These are phyloP conservation scores for Exserohilum rostratum DNA, from an alignment of 2,329 filamentous ascomycete genomes.

Conservation along the genomic window DNA sequence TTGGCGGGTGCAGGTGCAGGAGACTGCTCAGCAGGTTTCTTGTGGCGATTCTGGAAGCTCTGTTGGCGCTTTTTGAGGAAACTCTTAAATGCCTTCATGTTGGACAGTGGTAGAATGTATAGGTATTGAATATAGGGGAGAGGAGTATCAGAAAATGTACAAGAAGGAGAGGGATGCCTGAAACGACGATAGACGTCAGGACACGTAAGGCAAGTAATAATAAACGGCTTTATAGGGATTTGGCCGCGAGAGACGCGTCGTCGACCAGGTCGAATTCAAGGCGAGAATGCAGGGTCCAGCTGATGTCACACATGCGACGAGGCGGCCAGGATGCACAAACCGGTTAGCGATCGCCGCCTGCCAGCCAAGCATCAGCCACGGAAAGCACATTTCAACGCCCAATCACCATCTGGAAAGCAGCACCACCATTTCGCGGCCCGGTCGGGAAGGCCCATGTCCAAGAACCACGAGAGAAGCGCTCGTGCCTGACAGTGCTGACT, in stretches of 20 bases:
- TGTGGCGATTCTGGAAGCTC: constrained; percentile 18
- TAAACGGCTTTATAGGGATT: constrained; percentile 24
- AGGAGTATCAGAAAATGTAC: neutral
- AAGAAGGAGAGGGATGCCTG: neutral
- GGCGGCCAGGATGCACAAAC: constrained; percentile 18
- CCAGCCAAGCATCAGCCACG: constrained; percentile 14
- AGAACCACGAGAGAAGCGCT: constrained; percentile 27
- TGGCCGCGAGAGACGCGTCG: constrained; percentile 6
- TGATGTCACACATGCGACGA: constrained; percentile 42
- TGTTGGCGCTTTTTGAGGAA: constrained; percentile 34
- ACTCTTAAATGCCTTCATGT: constrained; percentile 34
- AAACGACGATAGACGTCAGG: neutral
- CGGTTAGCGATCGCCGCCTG: constrained; percentile 26
- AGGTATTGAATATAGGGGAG: neutral
- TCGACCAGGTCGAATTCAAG: constrained; percentile 14
- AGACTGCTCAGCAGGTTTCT: neutral
- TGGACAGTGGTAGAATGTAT: constrained; percentile 8
- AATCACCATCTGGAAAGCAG: constrained; percentile 20
- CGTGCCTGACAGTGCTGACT: constrained; percentile 19
- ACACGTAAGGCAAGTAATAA: constrained; percentile 16
- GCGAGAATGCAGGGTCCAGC: constrained; percentile 31
- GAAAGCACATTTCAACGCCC: constrained; percentile 20
- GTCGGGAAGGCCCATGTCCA: constrained; percentile 18
- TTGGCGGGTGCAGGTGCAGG: neutral
- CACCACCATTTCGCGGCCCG: constrained; percentile 24